Conservation (phyloP, 139 green algal species). For the Chlamydomonas eustigma region DNA sequence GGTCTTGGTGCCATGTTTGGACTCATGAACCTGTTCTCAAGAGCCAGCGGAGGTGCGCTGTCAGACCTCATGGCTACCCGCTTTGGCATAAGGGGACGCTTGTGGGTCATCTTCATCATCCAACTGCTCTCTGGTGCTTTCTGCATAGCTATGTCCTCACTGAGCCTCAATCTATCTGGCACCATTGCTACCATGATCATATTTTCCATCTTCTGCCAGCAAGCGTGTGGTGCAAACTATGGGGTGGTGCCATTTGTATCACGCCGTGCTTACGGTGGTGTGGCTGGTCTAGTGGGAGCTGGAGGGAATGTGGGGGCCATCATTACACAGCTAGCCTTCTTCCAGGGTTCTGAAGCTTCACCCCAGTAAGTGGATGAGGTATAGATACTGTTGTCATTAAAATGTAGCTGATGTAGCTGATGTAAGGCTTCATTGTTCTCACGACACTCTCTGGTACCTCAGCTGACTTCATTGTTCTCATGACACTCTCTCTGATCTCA, state of each 20-base stretch:
- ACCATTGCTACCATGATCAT: conserved; percentile 81
- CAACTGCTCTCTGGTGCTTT: conserved; percentile 60
- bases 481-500: too few relatives aligned
- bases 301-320: conserved; percentile 85
- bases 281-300: conserved; percentile 84
- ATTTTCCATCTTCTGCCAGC: conserved; percentile 81
- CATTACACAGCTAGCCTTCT: conserved; percentile 88
- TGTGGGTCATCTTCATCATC: conserved; percentile 65
- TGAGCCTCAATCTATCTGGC: conserved; percentile 46
- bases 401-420: too few relatives aligned
- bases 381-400: too few relatives aligned
- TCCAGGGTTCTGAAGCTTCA: conserved; percentile 40
- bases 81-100: conserved; percentile 73
- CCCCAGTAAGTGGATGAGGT: not conserved
- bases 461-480: conserved; percentile 6
- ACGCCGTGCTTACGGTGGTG: conserved; percentile 73
- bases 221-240: conserved; percentile 60
- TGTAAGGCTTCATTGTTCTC: too few relatives aligned
- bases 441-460: not conserved
- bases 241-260: conserved; percentile 88
- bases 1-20: conserved; percentile 61
- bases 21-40: conserved; percentile 89
- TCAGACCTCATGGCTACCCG: conserved; percentile 49
- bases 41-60: conserved; percentile 69
- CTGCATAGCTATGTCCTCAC: conserved; percentile 72